phyloP scores from a whole-genome alignment of 306 rosid genomes.

The Cucumis sativus region Cucumber_9930_V3 NC_026655.2:31985001-31985500 shows the following conservation, averaged over 20 bases:
- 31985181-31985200: slow-evolving; percentile 55
- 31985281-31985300: slow-evolving; percentile 49
- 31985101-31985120: slow-evolving; percentile 56
- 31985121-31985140: slow-evolving; percentile 46
- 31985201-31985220: slow-evolving; percentile 21
- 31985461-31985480: slow-evolving; percentile 67
- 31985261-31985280: slow-evolving; percentile 49
- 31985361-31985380: slow-evolving; percentile 63
- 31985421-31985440: slow-evolving; percentile 49
- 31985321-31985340: slow-evolving; percentile 22
- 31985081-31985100: slow-evolving; percentile 38
- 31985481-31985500: slow-evolving; percentile 55
- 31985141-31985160: slow-evolving; percentile 45
- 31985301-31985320: slow-evolving; percentile 23
- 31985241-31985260: slow-evolving; percentile 65
- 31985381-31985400: slow-evolving; percentile 31
- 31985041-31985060: slow-evolving; percentile 36
- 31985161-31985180: slow-evolving; percentile 26
- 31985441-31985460: slow-evolving; percentile 41
- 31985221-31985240: slow-evolving; percentile 37
- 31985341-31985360: slow-evolving; percentile 18
- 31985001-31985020: slow-evolving; percentile 20
- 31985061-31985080: slow-evolving; percentile 38
- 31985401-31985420: slow-evolving; percentile 36
- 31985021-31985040: slow-evolving; percentile 38